Percentiles rank a stretch among this genome's conserved stretches.
Conservation (phyloP, 2,329 filamentous ascomycete genomes). For the Pyrenophora teres region DNA sequence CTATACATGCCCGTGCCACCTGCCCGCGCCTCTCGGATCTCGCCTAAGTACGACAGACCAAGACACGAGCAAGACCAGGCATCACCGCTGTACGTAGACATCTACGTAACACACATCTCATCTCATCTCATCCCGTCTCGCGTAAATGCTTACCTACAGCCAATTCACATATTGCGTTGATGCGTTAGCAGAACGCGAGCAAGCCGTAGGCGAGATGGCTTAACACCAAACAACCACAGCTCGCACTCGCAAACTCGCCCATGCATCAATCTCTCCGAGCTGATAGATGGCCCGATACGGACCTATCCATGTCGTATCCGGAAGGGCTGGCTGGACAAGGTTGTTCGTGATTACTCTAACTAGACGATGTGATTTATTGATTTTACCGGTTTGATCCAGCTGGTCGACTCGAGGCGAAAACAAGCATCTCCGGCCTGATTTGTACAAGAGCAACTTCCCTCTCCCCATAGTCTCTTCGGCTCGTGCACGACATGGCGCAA, state of each 20-base stretch:
- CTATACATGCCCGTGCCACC: constrained; percentile 2
- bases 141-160: neutral
- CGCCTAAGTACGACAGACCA: constrained; percentile 12
- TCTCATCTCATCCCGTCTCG: neutral
- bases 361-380: too few species aligned
- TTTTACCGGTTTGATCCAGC: too few species aligned
- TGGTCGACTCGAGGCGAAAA: too few species aligned
- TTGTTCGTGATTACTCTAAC: too few species aligned
- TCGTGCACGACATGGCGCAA: neutral
- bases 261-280: too few species aligned
- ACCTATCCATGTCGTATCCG: too few species aligned
- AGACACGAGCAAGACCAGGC: neutral
- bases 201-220: neutral
- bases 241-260: neutral
- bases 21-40: constrained; percentile 3
- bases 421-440: neutral
- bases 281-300: too few species aligned
- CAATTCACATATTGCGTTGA: neutral
- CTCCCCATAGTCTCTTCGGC: neutral
- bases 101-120: constrained; percentile 3
- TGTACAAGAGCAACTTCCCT: neutral
- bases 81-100: neutral
- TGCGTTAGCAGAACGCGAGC: neutral
- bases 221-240: neutral
- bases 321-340: too few species aligned